These are phyloP conservation scores for Jaltomata sinuosa DNA, from an alignment of 257 asterid genomes.

Conservation along the genomic window DNA sequence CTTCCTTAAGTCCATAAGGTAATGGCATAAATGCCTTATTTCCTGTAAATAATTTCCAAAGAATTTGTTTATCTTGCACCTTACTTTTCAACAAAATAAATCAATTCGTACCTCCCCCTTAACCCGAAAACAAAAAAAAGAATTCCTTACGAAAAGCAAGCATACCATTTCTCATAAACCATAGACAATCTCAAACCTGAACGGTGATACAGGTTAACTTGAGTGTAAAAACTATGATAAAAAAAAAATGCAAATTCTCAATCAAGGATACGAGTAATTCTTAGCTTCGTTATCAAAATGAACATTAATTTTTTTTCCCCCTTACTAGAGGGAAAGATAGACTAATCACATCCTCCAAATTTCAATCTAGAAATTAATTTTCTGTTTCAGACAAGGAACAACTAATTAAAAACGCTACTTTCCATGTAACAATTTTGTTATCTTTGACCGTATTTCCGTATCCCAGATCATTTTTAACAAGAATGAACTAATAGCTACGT, in stretches of 20 bases:
- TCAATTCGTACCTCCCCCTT: no score
- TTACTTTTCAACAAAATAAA: no score
- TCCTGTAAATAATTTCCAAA: constrained; percentile 37
- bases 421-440: background rate
- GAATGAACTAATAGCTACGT: background rate
- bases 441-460: background rate
- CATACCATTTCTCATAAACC: no score
- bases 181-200: no score
- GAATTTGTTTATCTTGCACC: background rate
- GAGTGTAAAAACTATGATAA: no score
- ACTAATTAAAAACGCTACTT: background rate
- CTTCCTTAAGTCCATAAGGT: constrained; percentile 70
- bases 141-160: no score
- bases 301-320: background rate
- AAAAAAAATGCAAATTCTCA: no score
- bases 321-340: background rate
- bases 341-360: background rate
- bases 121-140: no score
- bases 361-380: background rate
- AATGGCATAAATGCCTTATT: constrained; percentile 64
- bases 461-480: background rate
- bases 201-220: no score
- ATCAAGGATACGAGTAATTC: background rate
- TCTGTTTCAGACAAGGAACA: background rate
- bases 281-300: background rate